phyloP scores from a whole-genome alignment of 2,329 filamentous ascomycete genomes.

The Chaetomium sp. region DNA sequence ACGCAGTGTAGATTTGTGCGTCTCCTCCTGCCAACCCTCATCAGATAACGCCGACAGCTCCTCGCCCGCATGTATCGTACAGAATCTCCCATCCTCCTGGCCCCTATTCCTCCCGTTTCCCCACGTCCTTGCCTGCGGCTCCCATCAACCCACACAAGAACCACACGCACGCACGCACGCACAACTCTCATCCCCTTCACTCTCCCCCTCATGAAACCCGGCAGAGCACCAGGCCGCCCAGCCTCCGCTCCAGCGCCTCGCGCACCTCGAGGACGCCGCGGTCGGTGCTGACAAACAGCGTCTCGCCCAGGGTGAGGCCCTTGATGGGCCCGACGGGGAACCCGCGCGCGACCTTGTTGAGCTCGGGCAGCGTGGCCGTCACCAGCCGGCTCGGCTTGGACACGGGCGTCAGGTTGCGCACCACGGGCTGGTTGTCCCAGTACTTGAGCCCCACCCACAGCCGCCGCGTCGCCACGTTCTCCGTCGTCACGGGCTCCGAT shows the following conservation, averaged over 20 bases:
- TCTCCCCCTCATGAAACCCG: slow-evolving; percentile 56
- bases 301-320: slow-evolving; percentile 79
- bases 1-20: neutral
- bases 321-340: slow-evolving; percentile 69
- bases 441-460: slow-evolving; percentile 93
- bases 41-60: neutral
- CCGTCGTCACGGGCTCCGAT: slow-evolving; percentile 62
- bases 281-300: slow-evolving; percentile 77
- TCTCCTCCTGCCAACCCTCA: neutral
- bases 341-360: slow-evolving; percentile 70
- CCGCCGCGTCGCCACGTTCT: slow-evolving; percentile 72
- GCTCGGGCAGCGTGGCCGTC: slow-evolving; percentile 62
- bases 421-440: slow-evolving; percentile 78
- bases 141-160: neutral
- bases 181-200: neutral
- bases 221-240: slow-evolving; percentile 80
- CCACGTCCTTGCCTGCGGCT: neutral
- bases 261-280: slow-evolving; percentile 76
- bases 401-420: slow-evolving; percentile 66
- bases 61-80: slow-evolving; percentile 20
- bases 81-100: neutral
- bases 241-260: slow-evolving; percentile 77
- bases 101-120: neutral
- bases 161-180: neutral
- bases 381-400: slow-evolving; percentile 75